These are phyloP conservation scores for Aeschynomene evenia DNA, from an alignment of 306 rosid genomes.

Conservation along the genomic window DNA sequence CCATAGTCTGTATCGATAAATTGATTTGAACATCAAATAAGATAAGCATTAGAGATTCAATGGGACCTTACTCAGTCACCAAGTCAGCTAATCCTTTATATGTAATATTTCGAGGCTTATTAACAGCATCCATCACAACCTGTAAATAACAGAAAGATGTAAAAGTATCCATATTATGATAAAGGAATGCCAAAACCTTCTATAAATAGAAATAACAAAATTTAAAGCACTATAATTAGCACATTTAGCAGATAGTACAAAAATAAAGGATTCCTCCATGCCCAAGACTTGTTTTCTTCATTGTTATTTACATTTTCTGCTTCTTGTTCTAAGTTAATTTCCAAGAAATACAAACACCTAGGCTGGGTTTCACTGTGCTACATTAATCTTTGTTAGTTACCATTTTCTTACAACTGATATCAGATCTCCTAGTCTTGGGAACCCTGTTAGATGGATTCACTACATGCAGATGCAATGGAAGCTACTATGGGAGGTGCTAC, in stretches of 20 bases:
- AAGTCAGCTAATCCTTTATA: conserved; percentile 92
- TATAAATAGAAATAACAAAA: background rate
- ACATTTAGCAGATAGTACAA: background rate
- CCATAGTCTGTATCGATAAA: background rate
- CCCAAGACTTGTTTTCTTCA: no score
- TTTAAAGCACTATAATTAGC: background rate
- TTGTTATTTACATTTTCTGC: no score
- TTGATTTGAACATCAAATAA: conserved; percentile 30
- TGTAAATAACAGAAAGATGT: conserved; percentile 37
- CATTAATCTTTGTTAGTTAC: no score
- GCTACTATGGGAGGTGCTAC: no score
- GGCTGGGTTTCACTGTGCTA: no score
- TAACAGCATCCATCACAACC: conserved; percentile 98
- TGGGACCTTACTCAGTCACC: conserved; percentile 92
- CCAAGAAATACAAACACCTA: no score
- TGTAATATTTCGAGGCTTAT: conserved; percentile 76
- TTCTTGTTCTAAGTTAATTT: no score
- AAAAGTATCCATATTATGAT: conserved; percentile 21
- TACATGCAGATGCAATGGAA: no score
- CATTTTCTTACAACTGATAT: no score
- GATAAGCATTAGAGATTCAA: conserved; percentile 25
- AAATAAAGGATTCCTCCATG: background rate
- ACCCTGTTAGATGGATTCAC: no score
- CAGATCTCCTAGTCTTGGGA: no score
- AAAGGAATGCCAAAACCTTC: conserved; percentile 19